These are phyloP conservation scores for Sungouiozyma intestinalis DNA, from an alignment of 805 yeast genomes.

Conservation along the genomic window DNA sequence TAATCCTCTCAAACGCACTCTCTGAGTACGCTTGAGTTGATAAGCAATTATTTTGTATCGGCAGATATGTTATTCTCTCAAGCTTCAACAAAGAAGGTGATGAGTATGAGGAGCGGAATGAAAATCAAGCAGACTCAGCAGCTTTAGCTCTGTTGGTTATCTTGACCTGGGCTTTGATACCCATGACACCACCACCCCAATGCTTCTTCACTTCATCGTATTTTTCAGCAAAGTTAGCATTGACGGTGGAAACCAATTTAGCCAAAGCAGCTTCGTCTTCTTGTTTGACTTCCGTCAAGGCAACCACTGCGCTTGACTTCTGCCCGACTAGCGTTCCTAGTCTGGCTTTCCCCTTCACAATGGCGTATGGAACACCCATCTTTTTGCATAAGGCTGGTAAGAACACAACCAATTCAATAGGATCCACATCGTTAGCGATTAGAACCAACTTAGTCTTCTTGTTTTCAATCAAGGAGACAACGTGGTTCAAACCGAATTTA, in stretches of 20 bases:
- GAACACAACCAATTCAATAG: constrained; percentile 93
- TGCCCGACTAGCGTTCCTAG: constrained; percentile 94
- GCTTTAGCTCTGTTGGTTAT: not conserved
- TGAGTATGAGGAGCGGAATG: not conserved
- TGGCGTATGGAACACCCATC: constrained; percentile 98
- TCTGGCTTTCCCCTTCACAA: constrained; percentile 97
- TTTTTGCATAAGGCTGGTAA: constrained; percentile 97
- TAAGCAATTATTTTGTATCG: not conserved
- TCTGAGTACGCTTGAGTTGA: no score
- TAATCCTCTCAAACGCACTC: not conserved
- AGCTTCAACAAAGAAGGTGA: not conserved
- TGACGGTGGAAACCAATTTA: constrained; percentile 81
- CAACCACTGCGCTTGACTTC: constrained; percentile 95
- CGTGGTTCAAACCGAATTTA: constrained; percentile 98
- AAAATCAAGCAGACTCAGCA: constrained; percentile 17
- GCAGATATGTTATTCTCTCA: not conserved
- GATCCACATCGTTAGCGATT: constrained; percentile 98
- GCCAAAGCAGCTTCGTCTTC: constrained; percentile 94
- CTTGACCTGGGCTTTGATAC: constrained; percentile 45
- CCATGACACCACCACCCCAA: constrained; percentile 99
- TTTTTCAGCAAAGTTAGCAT: constrained; percentile 85
- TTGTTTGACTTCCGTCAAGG: constrained; percentile 85
- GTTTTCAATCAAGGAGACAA: constrained; percentile 92
- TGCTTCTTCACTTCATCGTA: constrained; percentile 93
- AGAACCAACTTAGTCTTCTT: constrained; percentile 96